These are phyloP conservation scores for Hebeloma cylindrosporum DNA, from an alignment of 768 basidiomycete species.

Conservation along the genomic window DNA sequence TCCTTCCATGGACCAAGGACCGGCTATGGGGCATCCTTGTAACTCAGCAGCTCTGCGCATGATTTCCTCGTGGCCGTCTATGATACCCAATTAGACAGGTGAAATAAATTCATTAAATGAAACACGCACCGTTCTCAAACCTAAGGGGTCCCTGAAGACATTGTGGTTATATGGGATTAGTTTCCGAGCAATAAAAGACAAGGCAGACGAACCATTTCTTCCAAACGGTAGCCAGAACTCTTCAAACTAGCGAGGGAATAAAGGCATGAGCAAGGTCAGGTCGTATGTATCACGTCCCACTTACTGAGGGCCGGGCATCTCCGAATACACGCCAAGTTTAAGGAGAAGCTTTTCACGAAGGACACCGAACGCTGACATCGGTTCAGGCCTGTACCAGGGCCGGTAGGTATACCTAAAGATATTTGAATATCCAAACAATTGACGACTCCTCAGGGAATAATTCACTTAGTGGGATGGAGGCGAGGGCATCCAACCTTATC, in stretches of 20 bases:
- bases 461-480: conserved; percentile 37
- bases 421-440: neutral
- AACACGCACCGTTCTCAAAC: conserved; percentile 36
- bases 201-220: conserved; percentile 44
- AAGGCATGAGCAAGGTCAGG: neutral
- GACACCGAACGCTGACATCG: conserved; percentile 26
- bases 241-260: conserved; percentile 27
- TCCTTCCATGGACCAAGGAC: conserved; percentile 28
- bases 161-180: neutral
- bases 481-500: conserved; percentile 25
- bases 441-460: neutral
- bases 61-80: conserved; percentile 43
- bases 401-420: conserved; percentile 31
- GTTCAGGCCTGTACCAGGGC: conserved; percentile 50
- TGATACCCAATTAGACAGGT: neutral
- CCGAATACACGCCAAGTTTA: conserved; percentile 32
- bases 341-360: conserved; percentile 33
- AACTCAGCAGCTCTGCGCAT: conserved; percentile 41
- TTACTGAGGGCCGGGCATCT: conserved; percentile 40
- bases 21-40: conserved; percentile 42
- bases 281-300: conserved; percentile 12
- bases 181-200: neutral
- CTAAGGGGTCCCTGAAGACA: conserved; percentile 34
- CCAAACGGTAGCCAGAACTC: conserved; percentile 41
- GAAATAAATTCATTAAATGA: neutral